Evolutionary conservation across 2,329 filamentous ascomycete genomes (phyloP), one percentile per base, ranked within the genome.

Genomic region (Albophoma yamanashiensis): DNA sequence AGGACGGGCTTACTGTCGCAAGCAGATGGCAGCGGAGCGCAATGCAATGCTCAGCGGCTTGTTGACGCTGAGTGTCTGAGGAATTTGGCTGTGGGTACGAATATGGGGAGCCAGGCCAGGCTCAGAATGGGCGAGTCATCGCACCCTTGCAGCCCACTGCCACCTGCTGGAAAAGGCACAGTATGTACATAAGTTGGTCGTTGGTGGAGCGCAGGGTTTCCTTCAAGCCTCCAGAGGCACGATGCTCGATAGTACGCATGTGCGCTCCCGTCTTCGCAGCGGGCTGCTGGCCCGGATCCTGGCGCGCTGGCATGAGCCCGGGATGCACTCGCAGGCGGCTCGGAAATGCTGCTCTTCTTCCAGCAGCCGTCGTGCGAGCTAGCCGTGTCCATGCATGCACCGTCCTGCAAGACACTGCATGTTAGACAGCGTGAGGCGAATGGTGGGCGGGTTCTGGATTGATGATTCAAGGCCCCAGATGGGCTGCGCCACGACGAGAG

Each of bases 111-210:
- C 43, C n/a, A 45, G 22, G 47, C 43, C n/a, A 45, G 22, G n/a
- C n/a, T 7, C 36, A 38, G 36, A 38, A 38, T 38, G 36, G 27
- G 25, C 45, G 22, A 31, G 25, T 31, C 6, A 17, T 12, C 12
- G n/a, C 27, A 53, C 27, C 50, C 50, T 22, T 53, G 50, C 50
- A 11, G 12, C 14, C 47, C 3, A 52, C 9, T 4, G 27, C 31
- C 12, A 60, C 53, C 53, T 57, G 43, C 34, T 57, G 58, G 55
- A 57, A 60, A 8, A n/a, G 58, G 58, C n/a, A n/a, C n/a, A n/a
- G n/a, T n/a, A n/a, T n/a, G n/a, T n/a, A n/a, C n/a, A n/a, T 22
- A 60, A 60, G 58, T 56, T 59, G 58, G 27, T 52, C 5, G 47
- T 52, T n/a, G 47, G 45, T 27, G 27, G 7, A 34, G n/a, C n/a